phyloP scores from a whole-genome alignment of 208 protist genomes.

The Blechomonas ayalai region DNA sequence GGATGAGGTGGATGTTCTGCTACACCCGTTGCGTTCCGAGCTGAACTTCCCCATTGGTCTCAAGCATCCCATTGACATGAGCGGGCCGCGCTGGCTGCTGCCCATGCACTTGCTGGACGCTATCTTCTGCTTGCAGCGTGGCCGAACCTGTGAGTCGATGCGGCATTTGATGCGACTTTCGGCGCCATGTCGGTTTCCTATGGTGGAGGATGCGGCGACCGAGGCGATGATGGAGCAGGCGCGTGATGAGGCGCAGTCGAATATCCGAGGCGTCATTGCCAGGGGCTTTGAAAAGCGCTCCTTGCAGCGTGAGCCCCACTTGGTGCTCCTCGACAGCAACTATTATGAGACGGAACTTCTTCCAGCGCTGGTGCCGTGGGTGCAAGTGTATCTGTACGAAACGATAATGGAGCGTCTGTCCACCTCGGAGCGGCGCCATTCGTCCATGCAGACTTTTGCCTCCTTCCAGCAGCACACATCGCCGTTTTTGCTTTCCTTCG shows the following conservation, averaged over 20 bases:
- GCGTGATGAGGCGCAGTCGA: constrained; percentile 5
- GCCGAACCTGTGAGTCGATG: constrained; percentile 23
- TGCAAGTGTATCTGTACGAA: constrained; percentile 82
- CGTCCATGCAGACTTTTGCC: background rate
- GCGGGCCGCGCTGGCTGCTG: constrained; percentile 85
- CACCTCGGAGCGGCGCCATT: constrained; percentile 9
- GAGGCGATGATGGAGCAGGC: constrained; percentile 5
- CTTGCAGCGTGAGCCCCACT: constrained; percentile 86
- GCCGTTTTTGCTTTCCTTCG: constrained; percentile 17
- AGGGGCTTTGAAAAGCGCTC: constrained; percentile 52
- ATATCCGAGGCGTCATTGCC: constrained; percentile 36
- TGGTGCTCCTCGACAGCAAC: constrained; percentile 82
- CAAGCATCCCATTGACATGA: constrained; percentile 89
- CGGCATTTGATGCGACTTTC: constrained; percentile 17
- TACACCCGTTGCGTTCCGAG: constrained; percentile 93
- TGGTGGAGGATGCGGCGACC: background rate
- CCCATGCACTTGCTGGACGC: constrained; percentile 92
- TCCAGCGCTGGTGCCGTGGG: constrained; percentile 81
- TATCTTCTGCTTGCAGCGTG: constrained; percentile 71
- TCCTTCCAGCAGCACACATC: constrained; percentile 15
- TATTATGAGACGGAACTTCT: constrained; percentile 87
- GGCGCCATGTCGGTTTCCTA: background rate
- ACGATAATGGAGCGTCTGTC: constrained; percentile 13
- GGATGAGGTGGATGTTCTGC: constrained; percentile 93
- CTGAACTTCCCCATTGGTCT: constrained; percentile 95